Evolutionary conservation across 108 stramenopile genomes (phyloP).

Genomic region (Nitzschia sp.): DNA sequence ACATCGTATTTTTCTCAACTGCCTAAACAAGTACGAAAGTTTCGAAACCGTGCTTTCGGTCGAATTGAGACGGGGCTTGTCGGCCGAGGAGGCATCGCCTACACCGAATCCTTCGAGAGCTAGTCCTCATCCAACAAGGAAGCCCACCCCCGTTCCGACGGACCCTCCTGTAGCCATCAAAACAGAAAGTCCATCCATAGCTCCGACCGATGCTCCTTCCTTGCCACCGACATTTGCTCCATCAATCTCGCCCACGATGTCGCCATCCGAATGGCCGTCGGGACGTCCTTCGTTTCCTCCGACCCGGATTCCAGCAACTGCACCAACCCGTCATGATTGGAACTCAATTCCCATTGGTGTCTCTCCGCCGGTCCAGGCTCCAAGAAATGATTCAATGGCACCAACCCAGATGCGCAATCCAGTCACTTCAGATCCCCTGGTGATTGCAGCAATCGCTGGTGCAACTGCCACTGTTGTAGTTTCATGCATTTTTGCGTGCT

Average conservation of each 20-base stretch:
- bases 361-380: not conserved
- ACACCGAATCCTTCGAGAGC: slow-evolving; percentile 3
- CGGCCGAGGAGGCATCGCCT: not conserved
- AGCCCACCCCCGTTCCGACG: not conserved
- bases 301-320: not conserved
- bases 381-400: not conserved
- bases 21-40: not conserved
- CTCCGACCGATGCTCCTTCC: not conserved
- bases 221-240: not conserved
- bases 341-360: no score
- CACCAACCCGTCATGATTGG: not conserved
- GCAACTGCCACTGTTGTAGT: slow-evolving; percentile 8
- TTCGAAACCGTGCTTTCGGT: slow-evolving; percentile 22
- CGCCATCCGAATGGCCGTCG: not conserved
- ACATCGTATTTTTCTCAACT: slow-evolving; percentile 13
- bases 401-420: not conserved
- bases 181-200: not conserved
- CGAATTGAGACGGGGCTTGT: slow-evolving; percentile 13
- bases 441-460: slow-evolving; percentile 26
- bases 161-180: not conserved
- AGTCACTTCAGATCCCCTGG: not conserved
- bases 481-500: slow-evolving; percentile 1
- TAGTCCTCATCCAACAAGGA: not conserved
- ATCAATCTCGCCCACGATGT: not conserved
- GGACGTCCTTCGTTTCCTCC: not conserved